Evolutionary conservation across 169 alveolate genomes (phyloP), one percentile per base, ranked within the genome.

Genomic region (Cryptosporidium viatorum): DNA sequence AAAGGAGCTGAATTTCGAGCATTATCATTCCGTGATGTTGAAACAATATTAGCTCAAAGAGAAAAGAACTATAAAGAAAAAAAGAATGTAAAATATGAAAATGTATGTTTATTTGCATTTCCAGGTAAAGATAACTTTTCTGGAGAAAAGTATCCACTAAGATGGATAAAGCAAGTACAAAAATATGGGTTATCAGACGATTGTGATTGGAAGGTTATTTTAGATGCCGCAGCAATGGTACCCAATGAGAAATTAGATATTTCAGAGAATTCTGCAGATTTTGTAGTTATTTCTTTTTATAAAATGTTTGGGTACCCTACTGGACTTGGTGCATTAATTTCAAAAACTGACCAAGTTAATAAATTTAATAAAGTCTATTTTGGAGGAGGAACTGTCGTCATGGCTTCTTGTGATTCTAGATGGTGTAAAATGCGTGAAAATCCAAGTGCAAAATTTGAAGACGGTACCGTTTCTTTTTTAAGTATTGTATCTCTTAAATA

Each of bases 241-340:
- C 91, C 94, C n/a, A 87, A 92, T 4, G 80, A 84, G n/a, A 84
- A 62, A 58, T 41, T 92, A 18, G 62, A 69, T 21, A 73, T 92
- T 23, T 2, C 91, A 6, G 68, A 84, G 29, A 2, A 68, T 52
- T 70, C 93, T 29, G 93, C 94, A 16, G 93, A 92, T 75, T 92
- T 92, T 52, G 85, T 85, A 9, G 92, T 87, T 68, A 12, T 92
- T 4, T 92, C 94, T 12, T 92, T 92, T 75, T 92, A 92, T 86
- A 92, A 92, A 70, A 84, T 92, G 62, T 92, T 92, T 71, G 94
- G 94, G 9, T 87, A 92, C 59, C 94, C 94, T 26, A 92, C 94
- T 16, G 94, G 94, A 14, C 60, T 92, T n/a, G 94, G 94, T 18
- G 93, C 92, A 21, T 74, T 92, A 48, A 39, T 92, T 16, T 70